Base-by-base conservation (phyloP, 257 asterid species). In the Solanum medicagineum region DNA sequence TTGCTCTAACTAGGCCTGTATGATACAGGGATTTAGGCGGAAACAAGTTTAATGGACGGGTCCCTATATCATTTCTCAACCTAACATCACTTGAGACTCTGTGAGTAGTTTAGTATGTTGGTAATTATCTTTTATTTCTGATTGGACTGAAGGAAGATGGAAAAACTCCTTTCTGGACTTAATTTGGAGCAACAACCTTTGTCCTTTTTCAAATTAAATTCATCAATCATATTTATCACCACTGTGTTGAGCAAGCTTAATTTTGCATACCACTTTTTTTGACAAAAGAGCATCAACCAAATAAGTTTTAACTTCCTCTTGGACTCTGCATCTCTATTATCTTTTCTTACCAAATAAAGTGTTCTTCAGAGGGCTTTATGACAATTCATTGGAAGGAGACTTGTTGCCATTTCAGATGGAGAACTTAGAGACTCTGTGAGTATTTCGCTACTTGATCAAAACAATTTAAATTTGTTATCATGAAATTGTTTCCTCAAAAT, bases 11-110 rank as follows among this genome's bases (percentile, higher is more conserved):
- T 44, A 44, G 36, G 36, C 56, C 20, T 44, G 80, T 9, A 73
- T n/a, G 55, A 19, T 73, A 8, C 81, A 73, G 81, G 81, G 2
- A 44, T 20, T 44, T 73, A 73, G 1, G 7, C 11, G 0, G 0
- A 1, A 73, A 73, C 81, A 73, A 44, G 6, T 36, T 73, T 44
- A 0, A 0, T 44, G 81, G 81, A 73, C 10, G 7, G n/a, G 20
- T 73, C 36, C 81, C 81, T 73, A 10, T 10, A 73, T 73, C 81
- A 12, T 44, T 73, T 73, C 56, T 73, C 56, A 73, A 73, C 36
- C 56, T 73, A 73, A 44, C 56, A 42, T 42, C 56, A 2, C 36
- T 73, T 44, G 1, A 0, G 36, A 0, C 0, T 0, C 56, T 73
- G 81, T 73, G 36, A 73, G 81, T 73, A 20, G 56, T 71, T 69